These are phyloP conservation scores for Wickerhamomyces chaumierensis DNA, from an alignment of 805 yeast species.

Conservation along the genomic window DNA sequence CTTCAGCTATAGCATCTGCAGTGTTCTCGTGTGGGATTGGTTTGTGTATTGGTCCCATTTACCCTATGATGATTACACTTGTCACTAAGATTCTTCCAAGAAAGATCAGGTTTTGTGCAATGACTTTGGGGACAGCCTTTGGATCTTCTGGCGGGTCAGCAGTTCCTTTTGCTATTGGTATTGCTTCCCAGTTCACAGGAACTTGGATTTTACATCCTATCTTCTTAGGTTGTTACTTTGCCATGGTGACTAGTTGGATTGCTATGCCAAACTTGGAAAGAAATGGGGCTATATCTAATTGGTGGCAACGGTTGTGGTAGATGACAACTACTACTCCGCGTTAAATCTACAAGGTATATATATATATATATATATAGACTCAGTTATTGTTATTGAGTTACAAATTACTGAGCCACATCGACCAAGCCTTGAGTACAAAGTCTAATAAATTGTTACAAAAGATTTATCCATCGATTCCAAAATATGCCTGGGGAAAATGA, in stretches of 20 bases:
- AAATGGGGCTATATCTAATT: slow-evolving; percentile 10
- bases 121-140: slow-evolving; percentile 42
- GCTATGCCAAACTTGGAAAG: slow-evolving; percentile 33
- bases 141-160: slow-evolving; percentile 51
- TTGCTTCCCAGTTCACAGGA: slow-evolving; percentile 33
- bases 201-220: slow-evolving; percentile 40
- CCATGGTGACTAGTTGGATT: slow-evolving; percentile 29
- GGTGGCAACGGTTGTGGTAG: slow-evolving; percentile 18
- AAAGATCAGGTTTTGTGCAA: slow-evolving; percentile 36
- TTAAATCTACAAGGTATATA: no score
- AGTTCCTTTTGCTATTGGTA: slow-evolving; percentile 41
- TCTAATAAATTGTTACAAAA: no score
- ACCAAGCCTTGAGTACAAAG: no score
- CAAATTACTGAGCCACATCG: no score
- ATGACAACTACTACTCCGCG: no score
- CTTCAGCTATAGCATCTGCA: slow-evolving; percentile 32
- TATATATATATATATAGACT: no score
- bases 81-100: slow-evolving; percentile 35
- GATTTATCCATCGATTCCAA: no score
- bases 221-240: slow-evolving; percentile 25
- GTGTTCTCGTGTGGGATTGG: slow-evolving; percentile 37
- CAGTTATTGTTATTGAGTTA: no score
- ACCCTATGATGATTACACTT: slow-evolving; percentile 37
- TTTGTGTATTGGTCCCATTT: slow-evolving; percentile 45
- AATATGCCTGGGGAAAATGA: no score